A percentile compares a stretch with the other conserved stretches of the same genome.
phyloP scores from a whole-genome alignment of 2,329 filamentous ascomycete genomes.

The Ophiostoma montium region DNA sequence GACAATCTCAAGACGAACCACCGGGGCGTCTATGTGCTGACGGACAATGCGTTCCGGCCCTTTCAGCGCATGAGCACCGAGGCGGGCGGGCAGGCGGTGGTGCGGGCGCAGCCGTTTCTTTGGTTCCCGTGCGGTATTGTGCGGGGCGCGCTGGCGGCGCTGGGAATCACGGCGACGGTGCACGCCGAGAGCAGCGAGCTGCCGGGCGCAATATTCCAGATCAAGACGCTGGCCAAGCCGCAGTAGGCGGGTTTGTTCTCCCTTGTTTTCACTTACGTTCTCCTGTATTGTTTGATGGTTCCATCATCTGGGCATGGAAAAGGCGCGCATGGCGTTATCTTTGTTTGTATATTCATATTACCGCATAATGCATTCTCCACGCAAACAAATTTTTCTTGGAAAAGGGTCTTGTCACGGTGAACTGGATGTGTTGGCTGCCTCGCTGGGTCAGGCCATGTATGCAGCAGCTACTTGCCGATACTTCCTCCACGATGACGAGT shows the following conservation, averaged over 20 bases:
- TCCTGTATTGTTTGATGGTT: not conserved
- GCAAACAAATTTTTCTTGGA: not conserved
- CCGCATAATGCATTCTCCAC: too few relatives aligned
- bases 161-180: conserved; percentile 84
- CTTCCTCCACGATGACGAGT: too few relatives aligned
- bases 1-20: conserved; percentile 99
- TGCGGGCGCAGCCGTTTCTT: conserved; percentile 74
- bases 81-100: conserved; percentile 55
- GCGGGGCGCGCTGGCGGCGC: conserved; percentile 75
- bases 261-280: not conserved
- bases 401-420: too few relatives aligned
- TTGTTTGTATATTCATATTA: not conserved
- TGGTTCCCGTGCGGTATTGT: conserved; percentile 94
- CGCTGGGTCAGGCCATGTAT: too few relatives aligned
- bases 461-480: too few relatives aligned
- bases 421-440: too few relatives aligned
- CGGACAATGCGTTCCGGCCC: conserved; percentile 81
- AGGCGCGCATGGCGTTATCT: conserved; percentile 3
- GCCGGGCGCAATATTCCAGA: conserved; percentile 85
- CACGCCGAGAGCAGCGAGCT: conserved; percentile 81
- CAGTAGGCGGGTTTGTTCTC: conserved; percentile 21
- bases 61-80: conserved; percentile 83
- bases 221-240: conserved; percentile 67
- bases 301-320: conserved; percentile 1
- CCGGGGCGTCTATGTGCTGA: conserved; percentile 87